Base-by-base conservation (phyloP, 352 stramenopile genomes). In the Pythium phragmiticola region DNA sequence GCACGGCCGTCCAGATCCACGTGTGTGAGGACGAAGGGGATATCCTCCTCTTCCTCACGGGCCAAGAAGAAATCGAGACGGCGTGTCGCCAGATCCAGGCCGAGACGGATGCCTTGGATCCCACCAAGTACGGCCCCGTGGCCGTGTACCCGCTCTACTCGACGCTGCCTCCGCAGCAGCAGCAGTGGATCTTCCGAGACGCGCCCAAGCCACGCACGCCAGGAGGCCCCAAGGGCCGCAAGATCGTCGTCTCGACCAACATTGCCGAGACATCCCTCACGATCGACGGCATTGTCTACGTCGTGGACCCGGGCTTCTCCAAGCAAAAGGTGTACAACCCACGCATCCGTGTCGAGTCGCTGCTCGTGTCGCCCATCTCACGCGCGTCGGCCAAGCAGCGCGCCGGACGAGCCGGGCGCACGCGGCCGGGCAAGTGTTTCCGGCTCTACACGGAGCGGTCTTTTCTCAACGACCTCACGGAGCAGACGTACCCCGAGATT, bases 321-420 rank as follows among this genome's bases (percentile, higher is more conserved):
- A 99, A 99, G 81, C 97, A 99, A 77, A 99, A 99, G 81, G 94
- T 99, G 28, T 99, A 99, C 84, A 99, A 99, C 82, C 97, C 98
- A 37, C 85, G 97, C 26, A 98, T 98, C 61, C 91, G 97, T 45
- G 97, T 99, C 11, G 97, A 99, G 77, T 99, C 93, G n/a, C 76
- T 99, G 50, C 80, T 99, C 21, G 97, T 99, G 13, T 98, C 91
- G 39, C 97, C 97, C 3, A 99, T 99, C 69, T 99, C 96, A 34
- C 84, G 94, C 19, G 97, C 96, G 16, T 96, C 84, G 2, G 91
- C 89, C n/a, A 91, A 96, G 56, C 95, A 99, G 69, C 86, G 96
- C 30, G 84, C 94, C n/a, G 96, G 95, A 64, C 87, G 96, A 68
- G 95, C 95, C 23, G 96, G 96, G 41, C 80, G 96, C 56, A 95